Percentiles rank a stretch among this genome's conserved stretches.
phyloP scores from a whole-genome alignment of 2,329 filamentous ascomycete genomes.

The Pyrenophora graminea region DNA sequence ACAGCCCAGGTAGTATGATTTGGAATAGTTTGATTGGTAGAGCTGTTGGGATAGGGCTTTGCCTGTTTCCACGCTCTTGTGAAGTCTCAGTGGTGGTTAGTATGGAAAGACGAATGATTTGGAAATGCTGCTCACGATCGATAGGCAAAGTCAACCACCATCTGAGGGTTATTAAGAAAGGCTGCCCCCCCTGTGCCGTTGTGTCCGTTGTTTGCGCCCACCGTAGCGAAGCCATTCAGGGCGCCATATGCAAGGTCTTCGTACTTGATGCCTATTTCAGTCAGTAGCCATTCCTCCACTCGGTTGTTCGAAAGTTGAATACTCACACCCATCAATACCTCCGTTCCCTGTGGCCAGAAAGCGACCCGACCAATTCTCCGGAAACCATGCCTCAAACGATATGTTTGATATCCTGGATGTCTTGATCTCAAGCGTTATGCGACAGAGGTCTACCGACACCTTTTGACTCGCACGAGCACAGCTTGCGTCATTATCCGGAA shows the following conservation, averaged over 20 bases:
- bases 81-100: slow-evolving; percentile 28
- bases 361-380: slow-evolving; percentile 45
- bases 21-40: slow-evolving; percentile 44
- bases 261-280: slow-evolving; percentile 46
- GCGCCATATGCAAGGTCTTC: slow-evolving; percentile 47
- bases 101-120: too few species aligned
- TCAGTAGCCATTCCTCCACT: neutral
- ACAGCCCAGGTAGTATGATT: slow-evolving; percentile 46
- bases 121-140: slow-evolving; percentile 35
- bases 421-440: slow-evolving; percentile 49
- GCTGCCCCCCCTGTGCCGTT: slow-evolving; percentile 50
- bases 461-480: slow-evolving; percentile 43
- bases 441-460: slow-evolving; percentile 48
- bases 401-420: slow-evolving; percentile 50
- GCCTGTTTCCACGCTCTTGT: slow-evolving; percentile 46
- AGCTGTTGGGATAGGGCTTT: slow-evolving; percentile 46
- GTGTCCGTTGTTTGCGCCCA: slow-evolving; percentile 49
- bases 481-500: slow-evolving; percentile 45
- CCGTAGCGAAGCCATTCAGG: slow-evolving; percentile 45
- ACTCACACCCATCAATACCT: slow-evolving; percentile 50
- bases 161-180: slow-evolving; percentile 52
- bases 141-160: slow-evolving; percentile 55
- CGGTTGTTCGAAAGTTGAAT: neutral
- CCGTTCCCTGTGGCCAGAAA: slow-evolving; percentile 49
- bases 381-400: slow-evolving; percentile 48